These are phyloP conservation scores for Capronia epimyces DNA, from an alignment of 2,329 filamentous ascomycete species.

Conservation along the genomic window DNA sequence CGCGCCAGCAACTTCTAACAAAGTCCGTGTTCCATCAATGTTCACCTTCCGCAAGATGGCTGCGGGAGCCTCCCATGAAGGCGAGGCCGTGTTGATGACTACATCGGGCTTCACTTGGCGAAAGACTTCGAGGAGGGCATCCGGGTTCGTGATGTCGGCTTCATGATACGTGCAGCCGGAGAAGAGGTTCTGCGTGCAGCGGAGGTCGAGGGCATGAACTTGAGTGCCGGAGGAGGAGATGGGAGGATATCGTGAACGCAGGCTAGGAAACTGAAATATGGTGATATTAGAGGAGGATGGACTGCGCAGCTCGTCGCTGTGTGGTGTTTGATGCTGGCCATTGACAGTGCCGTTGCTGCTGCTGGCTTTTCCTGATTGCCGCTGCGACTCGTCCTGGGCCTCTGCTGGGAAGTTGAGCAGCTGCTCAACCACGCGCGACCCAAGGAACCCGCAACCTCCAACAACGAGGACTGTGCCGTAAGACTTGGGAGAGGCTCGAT, in stretches of 20 bases:
- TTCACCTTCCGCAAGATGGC: slow-evolving; percentile 75
- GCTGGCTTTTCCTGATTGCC: slow-evolving; percentile 12
- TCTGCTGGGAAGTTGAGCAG: slow-evolving; percentile 57
- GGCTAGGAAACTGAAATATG: slow-evolving; percentile 36
- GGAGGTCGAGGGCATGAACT: slow-evolving; percentile 68
- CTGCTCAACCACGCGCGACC: slow-evolving; percentile 73
- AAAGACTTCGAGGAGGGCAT: slow-evolving; percentile 59
- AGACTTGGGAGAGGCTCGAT: slow-evolving; percentile 32
- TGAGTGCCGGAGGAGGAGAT: slow-evolving; percentile 42
- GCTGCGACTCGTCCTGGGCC: slow-evolving; percentile 8
- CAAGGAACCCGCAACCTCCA: slow-evolving; percentile 78
- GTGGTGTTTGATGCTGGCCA: not conserved
- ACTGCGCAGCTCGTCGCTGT: slow-evolving; percentile 33
- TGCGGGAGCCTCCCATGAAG: slow-evolving; percentile 50
- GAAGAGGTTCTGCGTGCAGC: slow-evolving; percentile 62
- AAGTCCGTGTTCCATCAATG: slow-evolving; percentile 73
- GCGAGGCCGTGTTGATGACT: slow-evolving; percentile 86
- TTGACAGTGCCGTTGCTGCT: slow-evolving; percentile 33
- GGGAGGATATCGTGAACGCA: slow-evolving; percentile 39
- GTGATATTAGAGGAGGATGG: slow-evolving; percentile 20
- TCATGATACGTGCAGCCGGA: slow-evolving; percentile 63
- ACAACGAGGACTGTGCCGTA: slow-evolving; percentile 71
- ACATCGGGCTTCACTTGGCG: slow-evolving; percentile 65
- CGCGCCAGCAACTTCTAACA: slow-evolving; percentile 64
- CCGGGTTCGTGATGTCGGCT: slow-evolving; percentile 68